These are phyloP conservation scores for Aspergillus cavernicola DNA, from an alignment of 495 filamentous ascomycete species.

Conservation along the genomic window DNA sequence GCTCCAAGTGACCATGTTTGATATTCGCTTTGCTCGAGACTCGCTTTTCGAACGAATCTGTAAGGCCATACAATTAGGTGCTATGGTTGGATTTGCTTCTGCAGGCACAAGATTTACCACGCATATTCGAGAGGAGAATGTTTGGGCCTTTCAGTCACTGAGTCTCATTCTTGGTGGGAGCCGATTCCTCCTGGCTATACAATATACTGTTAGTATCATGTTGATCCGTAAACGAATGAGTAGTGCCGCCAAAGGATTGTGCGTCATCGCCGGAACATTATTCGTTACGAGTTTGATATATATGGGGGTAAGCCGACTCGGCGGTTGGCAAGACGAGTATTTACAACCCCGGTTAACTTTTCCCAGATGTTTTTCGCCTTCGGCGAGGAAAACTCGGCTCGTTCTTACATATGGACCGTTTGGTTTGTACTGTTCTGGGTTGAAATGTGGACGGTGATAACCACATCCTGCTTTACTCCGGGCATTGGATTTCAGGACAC, in stretches of 20 bases:
- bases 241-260: conserved; percentile 25
- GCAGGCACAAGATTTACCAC: conserved; percentile 54
- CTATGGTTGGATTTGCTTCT: conserved; percentile 62
- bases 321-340: not conserved
- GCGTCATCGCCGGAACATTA: conserved; percentile 40
- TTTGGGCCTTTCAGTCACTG: conserved; percentile 44
- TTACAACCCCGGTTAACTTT: conserved; percentile 1
- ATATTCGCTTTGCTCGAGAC: conserved; percentile 66
- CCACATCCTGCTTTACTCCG: conserved; percentile 50
- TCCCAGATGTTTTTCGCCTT: conserved; percentile 41
- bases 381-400: conserved; percentile 17
- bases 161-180: conserved; percentile 57
- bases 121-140: conserved; percentile 40
- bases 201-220: conserved; percentile 50
- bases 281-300: conserved; percentile 45
- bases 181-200: conserved; percentile 52
- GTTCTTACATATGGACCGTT: conserved; percentile 44
- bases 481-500: conserved; percentile 62
- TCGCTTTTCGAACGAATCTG: conserved; percentile 61
- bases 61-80: conserved; percentile 59
- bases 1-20: conserved; percentile 64
- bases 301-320: conserved; percentile 40
- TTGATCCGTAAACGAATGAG: conserved; percentile 41
- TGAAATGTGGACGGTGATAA: conserved; percentile 53
- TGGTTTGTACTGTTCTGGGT: conserved; percentile 58